Percentiles rank a stretch among this genome's conserved stretches.
Conservation (phyloP, 1,139 yeast genomes). For the Arxiozyma telluris region DNA sequence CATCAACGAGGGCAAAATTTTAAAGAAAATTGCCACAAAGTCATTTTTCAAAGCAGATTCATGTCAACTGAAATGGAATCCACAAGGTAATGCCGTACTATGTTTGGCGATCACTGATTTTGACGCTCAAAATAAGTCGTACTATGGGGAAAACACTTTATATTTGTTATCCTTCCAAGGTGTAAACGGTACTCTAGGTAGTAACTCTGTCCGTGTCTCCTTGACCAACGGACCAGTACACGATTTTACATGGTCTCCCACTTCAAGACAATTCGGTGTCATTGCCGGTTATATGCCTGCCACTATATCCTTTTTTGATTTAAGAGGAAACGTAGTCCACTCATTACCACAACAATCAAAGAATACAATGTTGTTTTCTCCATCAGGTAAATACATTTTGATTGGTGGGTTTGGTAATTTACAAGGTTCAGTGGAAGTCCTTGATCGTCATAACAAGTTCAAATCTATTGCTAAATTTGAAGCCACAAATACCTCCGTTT, state of each 20-base stretch:
- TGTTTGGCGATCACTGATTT: slow-evolving; percentile 95
- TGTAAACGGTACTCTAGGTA: slow-evolving; percentile 70
- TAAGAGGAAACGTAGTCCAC: slow-evolving; percentile 82
- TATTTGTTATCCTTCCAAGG: slow-evolving; percentile 50
- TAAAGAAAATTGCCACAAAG: slow-evolving; percentile 76
- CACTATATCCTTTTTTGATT: slow-evolving; percentile 87
- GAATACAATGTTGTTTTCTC: slow-evolving; percentile 85
- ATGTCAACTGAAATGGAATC: slow-evolving; percentile 89
- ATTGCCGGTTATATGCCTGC: slow-evolving; percentile 98
- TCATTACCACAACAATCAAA: slow-evolving; percentile 81
- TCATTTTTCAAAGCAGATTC: slow-evolving; percentile 93
- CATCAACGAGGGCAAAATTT: slow-evolving; percentile 56
- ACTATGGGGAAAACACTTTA: slow-evolving; percentile 93
- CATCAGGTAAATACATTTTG: slow-evolving; percentile 82
- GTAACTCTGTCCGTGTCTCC: slow-evolving; percentile 80
- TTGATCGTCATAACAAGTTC: slow-evolving; percentile 86
- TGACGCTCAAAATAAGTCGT: slow-evolving; percentile 86
- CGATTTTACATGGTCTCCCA: slow-evolving; percentile 96
- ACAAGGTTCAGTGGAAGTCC: slow-evolving; percentile 92
- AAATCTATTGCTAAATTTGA: slow-evolving; percentile 71
- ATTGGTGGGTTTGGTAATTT: slow-evolving; percentile 98
- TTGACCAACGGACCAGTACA: slow-evolving; percentile 93
- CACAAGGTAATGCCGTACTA: slow-evolving; percentile 84
- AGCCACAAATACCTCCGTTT: slow-evolving; percentile 89
- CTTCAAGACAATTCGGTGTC: slow-evolving; percentile 94